These are phyloP conservation scores for Trypanosoma theileri DNA, from an alignment of 208 protist species.

Conservation along the genomic window DNA sequence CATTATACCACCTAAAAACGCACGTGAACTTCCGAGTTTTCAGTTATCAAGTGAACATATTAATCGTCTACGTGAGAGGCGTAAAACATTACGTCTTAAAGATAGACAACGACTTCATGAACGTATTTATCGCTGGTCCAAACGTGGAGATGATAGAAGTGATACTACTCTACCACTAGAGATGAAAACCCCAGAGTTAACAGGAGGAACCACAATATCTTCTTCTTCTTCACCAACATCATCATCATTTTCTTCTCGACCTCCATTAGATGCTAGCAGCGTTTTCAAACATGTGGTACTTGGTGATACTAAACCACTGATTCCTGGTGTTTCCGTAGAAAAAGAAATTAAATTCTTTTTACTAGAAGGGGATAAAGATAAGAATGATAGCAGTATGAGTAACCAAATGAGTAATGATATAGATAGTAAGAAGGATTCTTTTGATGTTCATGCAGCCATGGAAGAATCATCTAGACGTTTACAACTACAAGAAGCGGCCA, in stretches of 20 bases:
- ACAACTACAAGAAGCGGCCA: conserved; percentile 64
- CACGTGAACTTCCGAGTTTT: conserved; percentile 57
- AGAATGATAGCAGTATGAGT: not conserved
- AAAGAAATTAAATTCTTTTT: conserved; percentile 27
- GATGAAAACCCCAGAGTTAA: too few relatives aligned
- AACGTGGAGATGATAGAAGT: not conserved
- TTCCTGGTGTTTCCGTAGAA: conserved; percentile 37
- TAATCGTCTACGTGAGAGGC: conserved; percentile 45
- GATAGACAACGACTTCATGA: conserved; percentile 40
- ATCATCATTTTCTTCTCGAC: not conserved
- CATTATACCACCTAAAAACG: conserved; percentile 57
- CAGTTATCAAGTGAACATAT: conserved; percentile 70
- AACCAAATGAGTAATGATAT: not conserved
- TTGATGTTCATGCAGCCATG: conserved; percentile 62
- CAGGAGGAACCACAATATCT: not conserved
- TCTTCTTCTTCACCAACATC: not conserved
- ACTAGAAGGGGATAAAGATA: conserved; percentile 11
- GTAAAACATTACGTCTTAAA: conserved; percentile 36
- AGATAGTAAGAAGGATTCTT: conserved; percentile 2
- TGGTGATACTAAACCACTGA: conserved; percentile 23
- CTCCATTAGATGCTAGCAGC: conserved; percentile 18
- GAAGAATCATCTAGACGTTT: conserved; percentile 69
- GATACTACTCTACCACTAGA: not conserved
- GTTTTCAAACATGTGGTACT: conserved; percentile 28
- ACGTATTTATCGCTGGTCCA: conserved; percentile 39